These are phyloP conservation scores for Dalbergia cultrata DNA, from an alignment of 306 rosid species.

Conservation along the genomic window DNA sequence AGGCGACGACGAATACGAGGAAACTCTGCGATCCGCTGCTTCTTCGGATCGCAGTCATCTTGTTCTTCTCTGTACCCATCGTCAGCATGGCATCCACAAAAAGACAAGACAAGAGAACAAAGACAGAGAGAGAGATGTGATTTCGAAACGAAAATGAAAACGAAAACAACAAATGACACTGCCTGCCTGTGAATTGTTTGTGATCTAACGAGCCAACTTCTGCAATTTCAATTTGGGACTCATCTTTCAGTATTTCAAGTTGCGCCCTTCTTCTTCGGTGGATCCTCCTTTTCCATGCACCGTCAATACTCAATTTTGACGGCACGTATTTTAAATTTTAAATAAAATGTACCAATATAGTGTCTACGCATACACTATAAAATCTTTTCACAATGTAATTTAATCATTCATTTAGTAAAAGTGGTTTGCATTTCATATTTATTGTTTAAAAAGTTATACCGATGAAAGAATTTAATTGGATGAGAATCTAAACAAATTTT, in stretches of 20 bases:
- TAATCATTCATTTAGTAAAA: no score
- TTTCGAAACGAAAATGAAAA: not conserved
- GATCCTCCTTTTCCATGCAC: not conserved
- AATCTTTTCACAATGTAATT: no score
- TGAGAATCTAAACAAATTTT: no score
- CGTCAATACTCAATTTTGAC: not conserved
- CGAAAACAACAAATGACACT: not conserved
- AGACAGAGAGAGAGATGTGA: not conserved
- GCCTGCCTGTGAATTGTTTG: no score
- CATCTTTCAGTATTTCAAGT: not conserved
- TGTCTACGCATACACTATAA: no score
- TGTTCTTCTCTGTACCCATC: constrained; percentile 19
- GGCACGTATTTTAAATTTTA: not conserved
- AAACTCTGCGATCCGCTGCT: constrained; percentile 53
- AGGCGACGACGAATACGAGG: constrained; percentile 43
- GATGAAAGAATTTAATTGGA: no score
- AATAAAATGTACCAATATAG: no score
- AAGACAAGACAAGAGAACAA: not conserved
- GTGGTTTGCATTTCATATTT: no score
- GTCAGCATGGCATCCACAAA: no score
- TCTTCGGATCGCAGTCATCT: constrained; percentile 55
- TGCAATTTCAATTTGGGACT: not conserved
- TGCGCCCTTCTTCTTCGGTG: not conserved
- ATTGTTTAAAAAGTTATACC: no score
- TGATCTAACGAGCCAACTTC: no score